Conservation (phyloP, 2,329 filamentous ascomycete genomes). For the Pseudocercospora fuligena region DNA sequence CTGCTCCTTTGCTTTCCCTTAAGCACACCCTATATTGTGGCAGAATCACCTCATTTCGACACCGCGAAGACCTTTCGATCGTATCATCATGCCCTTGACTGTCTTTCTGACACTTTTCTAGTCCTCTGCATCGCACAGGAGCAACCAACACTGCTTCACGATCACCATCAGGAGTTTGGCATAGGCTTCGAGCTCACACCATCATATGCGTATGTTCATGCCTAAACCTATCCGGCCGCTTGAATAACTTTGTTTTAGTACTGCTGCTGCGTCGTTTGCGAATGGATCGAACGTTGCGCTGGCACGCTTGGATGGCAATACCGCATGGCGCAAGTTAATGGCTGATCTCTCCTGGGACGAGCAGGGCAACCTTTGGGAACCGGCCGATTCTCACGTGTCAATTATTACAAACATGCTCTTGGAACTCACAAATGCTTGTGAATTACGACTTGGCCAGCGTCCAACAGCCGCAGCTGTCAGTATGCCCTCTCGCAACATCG, state of each 20-base stretch:
- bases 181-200: slow-evolving; percentile 7
- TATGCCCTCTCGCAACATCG: background rate
- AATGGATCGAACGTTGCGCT: slow-evolving; percentile 1
- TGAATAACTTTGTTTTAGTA: background rate
- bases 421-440: background rate
- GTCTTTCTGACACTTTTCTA: background rate
- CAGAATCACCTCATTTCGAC: too few relatives aligned
- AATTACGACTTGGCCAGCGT: background rate
- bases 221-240: background rate
- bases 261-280: background rate
- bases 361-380: background rate
- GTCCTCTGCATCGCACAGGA: background rate
- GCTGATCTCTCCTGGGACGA: background rate
- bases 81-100: background rate
- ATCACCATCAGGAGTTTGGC: background rate
- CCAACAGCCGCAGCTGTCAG: background rate
- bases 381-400: background rate
- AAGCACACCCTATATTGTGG: background rate
- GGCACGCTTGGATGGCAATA: background rate
- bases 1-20: background rate
- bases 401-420: background rate
- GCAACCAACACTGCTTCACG: background rate
- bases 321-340: background rate
- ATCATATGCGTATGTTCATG: background rate
- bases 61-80: background rate